These are phyloP conservation scores for Hippophae tibetana DNA, from an alignment of 306 rosid species.

Conservation along the genomic window DNA sequence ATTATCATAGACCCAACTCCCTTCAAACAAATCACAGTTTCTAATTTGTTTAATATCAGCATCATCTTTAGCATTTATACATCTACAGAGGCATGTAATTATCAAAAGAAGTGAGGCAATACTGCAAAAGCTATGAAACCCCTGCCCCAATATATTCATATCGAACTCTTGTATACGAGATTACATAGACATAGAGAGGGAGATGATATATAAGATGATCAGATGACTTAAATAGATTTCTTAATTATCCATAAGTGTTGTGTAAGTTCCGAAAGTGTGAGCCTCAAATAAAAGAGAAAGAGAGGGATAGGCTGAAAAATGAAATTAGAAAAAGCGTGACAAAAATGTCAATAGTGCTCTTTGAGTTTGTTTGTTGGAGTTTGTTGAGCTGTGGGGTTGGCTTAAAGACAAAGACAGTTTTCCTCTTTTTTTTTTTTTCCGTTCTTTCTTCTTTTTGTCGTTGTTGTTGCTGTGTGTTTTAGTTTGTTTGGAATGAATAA, in stretches of 20 bases:
- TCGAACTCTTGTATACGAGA: no score
- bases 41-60: neutral
- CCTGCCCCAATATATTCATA: neutral
- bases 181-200: neutral
- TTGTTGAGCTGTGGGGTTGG: conserved; percentile 2
- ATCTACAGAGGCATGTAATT: neutral
- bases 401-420: conserved; percentile 11
- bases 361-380: conserved; percentile 1
- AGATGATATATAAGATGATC: neutral
- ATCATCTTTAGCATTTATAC: conserved; percentile 2
- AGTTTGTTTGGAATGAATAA: conserved; percentile 2
- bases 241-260: neutral
- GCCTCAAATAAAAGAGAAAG: neutral
- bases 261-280: neutral
- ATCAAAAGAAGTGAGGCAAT: neutral
- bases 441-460: no score
- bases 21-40: conserved; percentile 22
- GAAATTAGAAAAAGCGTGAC: neutral
- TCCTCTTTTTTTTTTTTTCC: neutral
- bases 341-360: neutral
- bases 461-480: neutral
- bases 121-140: neutral
- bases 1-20: conserved; percentile 34
- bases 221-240: neutral
- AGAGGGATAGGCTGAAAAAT: neutral